Evolutionary conservation across 495 filamentous ascomycete genomes (phyloP).

Genomic region (Aspergillus heteromorphus): DNA sequence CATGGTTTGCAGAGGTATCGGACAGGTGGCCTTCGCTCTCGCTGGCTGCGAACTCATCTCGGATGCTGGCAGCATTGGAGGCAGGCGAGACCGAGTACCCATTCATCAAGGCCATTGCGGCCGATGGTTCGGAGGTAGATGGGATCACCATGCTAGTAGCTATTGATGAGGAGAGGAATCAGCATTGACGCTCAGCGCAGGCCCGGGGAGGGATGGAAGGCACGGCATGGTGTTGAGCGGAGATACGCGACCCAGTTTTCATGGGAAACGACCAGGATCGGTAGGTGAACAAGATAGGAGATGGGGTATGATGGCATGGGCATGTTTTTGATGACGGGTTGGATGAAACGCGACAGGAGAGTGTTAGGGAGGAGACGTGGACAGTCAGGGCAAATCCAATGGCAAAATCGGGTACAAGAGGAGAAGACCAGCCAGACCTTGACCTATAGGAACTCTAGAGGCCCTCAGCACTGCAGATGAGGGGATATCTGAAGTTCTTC

Average conservation of each 20-base stretch:
- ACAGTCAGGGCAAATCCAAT: slow-evolving; percentile 16
- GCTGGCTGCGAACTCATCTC: slow-evolving; percentile 34
- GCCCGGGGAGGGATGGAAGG: slow-evolving; percentile 13
- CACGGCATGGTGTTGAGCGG: slow-evolving; percentile 19
- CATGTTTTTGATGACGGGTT: slow-evolving; percentile 41
- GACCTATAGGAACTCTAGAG: slow-evolving; percentile 12
- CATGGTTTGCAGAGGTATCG: slow-evolving; percentile 39
- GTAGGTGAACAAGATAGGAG: slow-evolving; percentile 24
- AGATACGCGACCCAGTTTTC: slow-evolving; percentile 33
- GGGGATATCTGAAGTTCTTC: slow-evolving; percentile 22
- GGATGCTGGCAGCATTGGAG: slow-evolving; percentile 30
- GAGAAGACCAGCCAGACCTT: slow-evolving; percentile 13
- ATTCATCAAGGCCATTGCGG: slow-evolving; percentile 41
- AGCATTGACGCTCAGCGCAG: slow-evolving; percentile 42
- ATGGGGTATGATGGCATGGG: slow-evolving; percentile 34
- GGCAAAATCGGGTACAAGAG: slow-evolving; percentile 18
- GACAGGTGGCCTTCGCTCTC: slow-evolving; percentile 51
- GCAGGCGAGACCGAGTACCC: slow-evolving; percentile 42
- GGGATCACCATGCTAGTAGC: slow-evolving; percentile 51
- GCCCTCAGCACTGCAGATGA: slow-evolving; percentile 10
- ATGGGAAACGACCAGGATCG: slow-evolving; percentile 21
- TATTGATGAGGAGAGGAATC: slow-evolving; percentile 34
- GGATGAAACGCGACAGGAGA: slow-evolving; percentile 36
- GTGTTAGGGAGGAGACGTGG: slow-evolving; percentile 19
- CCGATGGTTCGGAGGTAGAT: slow-evolving; percentile 39